These are phyloP conservation scores for Fagopyrum homotropicum DNA, from an alignment of 148 eudicot species.

Conservation along the genomic window DNA sequence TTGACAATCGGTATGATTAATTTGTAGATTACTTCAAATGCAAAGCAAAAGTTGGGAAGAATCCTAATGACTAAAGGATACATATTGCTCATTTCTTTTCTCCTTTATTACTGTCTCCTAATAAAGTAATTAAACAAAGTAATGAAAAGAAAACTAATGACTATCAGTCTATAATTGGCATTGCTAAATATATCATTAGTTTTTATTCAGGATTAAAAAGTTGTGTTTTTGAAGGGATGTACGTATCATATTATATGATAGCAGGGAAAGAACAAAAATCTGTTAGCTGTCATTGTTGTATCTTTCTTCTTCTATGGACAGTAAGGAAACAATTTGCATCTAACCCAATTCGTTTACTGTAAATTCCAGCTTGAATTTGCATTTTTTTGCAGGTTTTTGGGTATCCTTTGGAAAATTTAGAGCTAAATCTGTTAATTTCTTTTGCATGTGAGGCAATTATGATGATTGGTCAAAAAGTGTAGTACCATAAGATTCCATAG, in stretches of 20 bases:
- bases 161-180: neutral
- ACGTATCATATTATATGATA: neutral
- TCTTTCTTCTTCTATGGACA: neutral
- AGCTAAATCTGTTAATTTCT: neutral
- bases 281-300: constrained; percentile 2
- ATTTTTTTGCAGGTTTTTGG: neutral
- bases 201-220: neutral
- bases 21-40: neutral
- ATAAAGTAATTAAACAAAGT: neutral
- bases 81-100: neutral
- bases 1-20: neutral
- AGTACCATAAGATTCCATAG: neutral
- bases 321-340: neutral
- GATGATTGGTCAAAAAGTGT: constrained; percentile 1
- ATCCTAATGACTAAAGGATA: neutral
- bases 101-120: neutral
- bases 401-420: neutral
- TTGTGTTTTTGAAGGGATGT: neutral
- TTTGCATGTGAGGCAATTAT: constrained; percentile 6
- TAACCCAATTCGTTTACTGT: neutral
- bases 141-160: neutral
- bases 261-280: neutral
- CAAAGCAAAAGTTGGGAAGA: constrained; percentile 2
- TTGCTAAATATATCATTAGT: neutral
- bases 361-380: neutral